These are phyloP conservation scores for Nasturtium officinale DNA, from an alignment of 345 rosid genomes.

Conservation along the genomic window DNA sequence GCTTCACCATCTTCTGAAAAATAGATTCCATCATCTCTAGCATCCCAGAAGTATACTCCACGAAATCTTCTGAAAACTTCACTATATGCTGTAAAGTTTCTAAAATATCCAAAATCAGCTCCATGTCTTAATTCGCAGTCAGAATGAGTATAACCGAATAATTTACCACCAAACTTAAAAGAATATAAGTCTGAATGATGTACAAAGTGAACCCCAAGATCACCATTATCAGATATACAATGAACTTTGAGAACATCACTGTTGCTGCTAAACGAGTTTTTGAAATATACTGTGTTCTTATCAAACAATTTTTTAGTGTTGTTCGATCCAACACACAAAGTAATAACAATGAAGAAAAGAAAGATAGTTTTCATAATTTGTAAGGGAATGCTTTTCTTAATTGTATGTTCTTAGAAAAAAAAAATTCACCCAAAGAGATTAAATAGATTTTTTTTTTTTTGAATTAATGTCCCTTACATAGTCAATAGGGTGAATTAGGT, in stretches of 20 bases:
- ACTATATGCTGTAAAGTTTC: neutral
- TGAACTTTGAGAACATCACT: too few relatives aligned
- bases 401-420: neutral
- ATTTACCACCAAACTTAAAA: neutral
- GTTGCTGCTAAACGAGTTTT: too few relatives aligned
- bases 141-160: neutral
- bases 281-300: too few relatives aligned
- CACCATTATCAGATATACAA: neutral
- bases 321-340: too few relatives aligned
- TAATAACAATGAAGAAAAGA: neutral
- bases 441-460: neutral
- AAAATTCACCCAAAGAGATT: neutral
- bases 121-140: neutral
- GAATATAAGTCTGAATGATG: neutral
- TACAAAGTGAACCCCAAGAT: neutral
- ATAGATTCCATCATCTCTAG: neutral
- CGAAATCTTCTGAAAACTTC: neutral
- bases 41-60: neutral
- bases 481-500: neutral
- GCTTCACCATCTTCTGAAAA: neutral
- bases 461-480: neutral
- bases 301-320: too few relatives aligned
- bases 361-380: neutral
- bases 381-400: neutral
- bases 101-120: neutral